Conservation (phyloP, 306 rosid genomes). For the Dicorynia guianensis region DNA sequence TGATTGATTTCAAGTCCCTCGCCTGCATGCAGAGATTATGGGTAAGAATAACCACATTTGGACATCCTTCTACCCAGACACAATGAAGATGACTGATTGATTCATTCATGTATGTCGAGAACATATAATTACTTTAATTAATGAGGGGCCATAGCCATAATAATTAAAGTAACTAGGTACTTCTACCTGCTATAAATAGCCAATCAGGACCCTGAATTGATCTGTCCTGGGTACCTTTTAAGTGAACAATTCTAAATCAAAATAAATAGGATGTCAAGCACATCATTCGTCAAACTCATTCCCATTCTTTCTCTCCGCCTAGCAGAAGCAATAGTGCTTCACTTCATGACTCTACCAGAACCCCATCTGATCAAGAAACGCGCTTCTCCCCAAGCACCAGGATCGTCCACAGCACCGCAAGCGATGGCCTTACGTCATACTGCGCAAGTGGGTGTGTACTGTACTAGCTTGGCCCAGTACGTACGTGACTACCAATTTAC, state of each 20-base stretch:
- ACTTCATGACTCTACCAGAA: constrained; percentile 38
- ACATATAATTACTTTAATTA: too few species aligned
- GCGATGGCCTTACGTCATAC: constrained; percentile 33
- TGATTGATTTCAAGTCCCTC: too few species aligned
- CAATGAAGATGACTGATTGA: constrained; percentile 11
- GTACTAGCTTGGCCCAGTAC: too few species aligned
- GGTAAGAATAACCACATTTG: constrained; percentile 7
- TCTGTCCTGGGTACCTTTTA: constrained; percentile 44
- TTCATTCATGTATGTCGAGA: constrained; percentile 28
- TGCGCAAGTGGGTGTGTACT: too few species aligned
- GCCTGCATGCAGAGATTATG: neutral
- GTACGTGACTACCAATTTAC: too few species aligned
- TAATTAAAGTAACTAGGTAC: constrained; percentile 36
- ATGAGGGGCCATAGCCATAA: constrained; percentile 30
- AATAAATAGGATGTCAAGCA: constrained; percentile 51
- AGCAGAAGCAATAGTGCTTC: constrained; percentile 21
- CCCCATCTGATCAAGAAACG: constrained; percentile 40
- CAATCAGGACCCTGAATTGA: constrained; percentile 47
- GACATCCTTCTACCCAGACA: neutral
- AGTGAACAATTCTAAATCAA: constrained; percentile 32
- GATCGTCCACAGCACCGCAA: constrained; percentile 35
- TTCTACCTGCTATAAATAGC: constrained; percentile 22
- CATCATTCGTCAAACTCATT: constrained; percentile 36
- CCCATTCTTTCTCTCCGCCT: too few species aligned
- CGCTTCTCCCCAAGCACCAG: constrained; percentile 42